Evolutionary conservation across 371 early-diverging fungal species (phyloP), one percentile per base, ranked within the genome.

Genomic region (Lichtheimia corymbifera): DNA sequence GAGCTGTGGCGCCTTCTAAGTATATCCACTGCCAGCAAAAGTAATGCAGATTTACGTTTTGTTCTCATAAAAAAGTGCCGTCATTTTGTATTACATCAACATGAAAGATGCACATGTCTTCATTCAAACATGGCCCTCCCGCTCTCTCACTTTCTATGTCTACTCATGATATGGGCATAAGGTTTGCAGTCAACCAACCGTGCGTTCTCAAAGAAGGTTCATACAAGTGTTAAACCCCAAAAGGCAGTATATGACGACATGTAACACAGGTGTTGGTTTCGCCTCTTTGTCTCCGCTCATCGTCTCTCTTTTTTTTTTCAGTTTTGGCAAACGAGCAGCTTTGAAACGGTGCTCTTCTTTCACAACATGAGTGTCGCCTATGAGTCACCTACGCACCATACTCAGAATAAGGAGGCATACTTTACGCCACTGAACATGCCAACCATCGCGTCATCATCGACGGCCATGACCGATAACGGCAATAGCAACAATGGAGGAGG

Each of bases 401-500:
- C 57, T 41, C 71, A 68, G 60, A 43, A 59, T 4, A 74, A 61
- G 50, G 79, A 78, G 24, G 70, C 75, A 11, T 78, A 78, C 50
- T 78, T 78, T 58, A 78, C 79, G 18, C 79, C 79, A 22, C 43
- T 74, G 1, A 72, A 66, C 30, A 70, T 68, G 70, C 74, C 77
- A 5, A 50, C 68, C 15, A 44, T 63, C 14, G 52, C 45, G 56
- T 59, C 65, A 25, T 18, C 62, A 14, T 24, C 52, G 49, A 27
- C 61, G 12, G 47, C n/a, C 22, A 22, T n/a, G 22, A 47, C 47
- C 18, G 22, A 47, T 47, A 22, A n/a, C 17, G 6, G n/a, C 18
- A 50, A 41, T 15, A 63, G 50, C 28, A 54, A 62, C 42, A 42
- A 30, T n/a, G 24, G 18, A 6, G 53, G 59, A 15, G 18, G 42